These are phyloP conservation scores for Rhizopogon sp. DNA, from an alignment of 768 basidiomycete species.

Conservation along the genomic window DNA sequence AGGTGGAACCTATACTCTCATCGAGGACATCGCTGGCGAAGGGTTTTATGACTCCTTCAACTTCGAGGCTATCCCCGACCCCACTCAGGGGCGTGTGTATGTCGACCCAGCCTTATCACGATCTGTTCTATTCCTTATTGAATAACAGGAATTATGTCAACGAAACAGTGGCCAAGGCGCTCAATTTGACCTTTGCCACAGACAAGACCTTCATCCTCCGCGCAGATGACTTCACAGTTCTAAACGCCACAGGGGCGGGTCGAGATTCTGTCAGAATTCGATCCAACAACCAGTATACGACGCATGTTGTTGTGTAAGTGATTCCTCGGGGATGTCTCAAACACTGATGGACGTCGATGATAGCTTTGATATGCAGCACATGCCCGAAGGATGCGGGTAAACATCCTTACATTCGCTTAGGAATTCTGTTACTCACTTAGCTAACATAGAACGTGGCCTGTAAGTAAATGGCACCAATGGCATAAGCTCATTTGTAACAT, in stretches of 20 bases:
- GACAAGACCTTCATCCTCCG: constrained; percentile 23
- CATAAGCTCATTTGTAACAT: not conserved
- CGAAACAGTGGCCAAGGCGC: constrained; percentile 13
- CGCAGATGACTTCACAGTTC: constrained; percentile 21
- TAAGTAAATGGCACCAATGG: not conserved
- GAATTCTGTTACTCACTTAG: not conserved
- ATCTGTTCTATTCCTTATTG: not conserved
- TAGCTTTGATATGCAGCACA: constrained; percentile 26
- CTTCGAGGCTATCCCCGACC: constrained; percentile 48
- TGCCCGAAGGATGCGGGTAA: constrained; percentile 28
- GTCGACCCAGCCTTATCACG: constrained; percentile 11
- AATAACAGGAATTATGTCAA: constrained; percentile 22
- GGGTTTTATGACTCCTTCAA: constrained; percentile 47
- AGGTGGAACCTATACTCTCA: constrained; percentile 18
- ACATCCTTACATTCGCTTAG: not conserved
- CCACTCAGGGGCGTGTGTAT: constrained; percentile 66
- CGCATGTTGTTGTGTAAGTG: constrained; percentile 17
- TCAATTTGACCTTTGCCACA: constrained; percentile 28
- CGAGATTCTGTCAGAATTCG: constrained; percentile 25
- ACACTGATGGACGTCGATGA: not conserved
- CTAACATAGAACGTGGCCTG: constrained; percentile 20
- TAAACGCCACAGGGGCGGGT: constrained; percentile 17
- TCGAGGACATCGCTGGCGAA: constrained; percentile 41
- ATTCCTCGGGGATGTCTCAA: not conserved
- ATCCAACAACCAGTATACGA: constrained; percentile 15